Evolutionary conservation across 176 grass and related monocot species (phyloP).

Genomic region (Ensete glaucum): DNA sequence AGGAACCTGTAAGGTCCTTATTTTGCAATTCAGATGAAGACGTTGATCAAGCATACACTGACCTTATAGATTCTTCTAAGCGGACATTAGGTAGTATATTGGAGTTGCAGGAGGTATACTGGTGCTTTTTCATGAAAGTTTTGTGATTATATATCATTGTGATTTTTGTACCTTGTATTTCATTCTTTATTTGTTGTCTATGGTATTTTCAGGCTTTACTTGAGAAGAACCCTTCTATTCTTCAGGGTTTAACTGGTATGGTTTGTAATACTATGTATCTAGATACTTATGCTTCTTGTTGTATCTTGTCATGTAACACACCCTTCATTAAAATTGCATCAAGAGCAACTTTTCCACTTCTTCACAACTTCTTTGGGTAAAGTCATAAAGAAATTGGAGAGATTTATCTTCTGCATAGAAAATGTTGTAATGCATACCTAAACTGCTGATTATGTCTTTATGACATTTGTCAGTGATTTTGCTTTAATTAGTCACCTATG

Average conservation of each 20-base stretch:
- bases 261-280: background rate
- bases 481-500: no score
- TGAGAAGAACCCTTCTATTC: conserved; percentile 48
- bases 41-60: conserved; percentile 52
- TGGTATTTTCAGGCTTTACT: conserved; percentile 54
- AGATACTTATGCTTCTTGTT: background rate
- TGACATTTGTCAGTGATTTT: no score
- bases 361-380: no score
- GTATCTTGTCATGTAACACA: no score
- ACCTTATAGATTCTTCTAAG: conserved; percentile 53
- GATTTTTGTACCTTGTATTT: conserved; percentile 1
- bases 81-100: conserved; percentile 54
- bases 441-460: no score
- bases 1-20: conserved; percentile 58
- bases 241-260: conserved; percentile 33
- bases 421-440: no score
- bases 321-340: no score
- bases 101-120: conserved; percentile 71
- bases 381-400: no score
- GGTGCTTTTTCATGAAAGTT: background rate
- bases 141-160: background rate
- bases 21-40: conserved; percentile 48
- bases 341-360: no score
- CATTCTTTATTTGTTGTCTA: conserved; percentile 13
- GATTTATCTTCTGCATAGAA: no score